Evolutionary conservation across 2,329 filamentous ascomycete genomes (phyloP).

Genomic region (Davidsoniella eucalypti): DNA sequence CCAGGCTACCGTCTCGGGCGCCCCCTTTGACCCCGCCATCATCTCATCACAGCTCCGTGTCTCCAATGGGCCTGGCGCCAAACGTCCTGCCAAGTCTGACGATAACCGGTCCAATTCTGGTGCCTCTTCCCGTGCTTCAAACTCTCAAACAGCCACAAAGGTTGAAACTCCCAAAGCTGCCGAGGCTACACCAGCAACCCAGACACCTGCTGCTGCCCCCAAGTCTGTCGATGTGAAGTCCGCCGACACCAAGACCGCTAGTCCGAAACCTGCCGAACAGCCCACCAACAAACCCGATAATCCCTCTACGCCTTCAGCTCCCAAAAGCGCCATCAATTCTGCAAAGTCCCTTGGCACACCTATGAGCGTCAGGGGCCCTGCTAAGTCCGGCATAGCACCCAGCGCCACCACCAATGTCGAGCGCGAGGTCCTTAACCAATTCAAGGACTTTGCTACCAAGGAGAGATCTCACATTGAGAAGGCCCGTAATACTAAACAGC

Average conservation of each 20-base stretch:
- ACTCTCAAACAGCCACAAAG: constrained; percentile 6
- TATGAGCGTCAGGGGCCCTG: constrained; percentile 25
- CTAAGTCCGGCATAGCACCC: constrained; percentile 24
- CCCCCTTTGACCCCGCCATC: constrained; percentile 72
- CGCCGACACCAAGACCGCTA: constrained; percentile 15
- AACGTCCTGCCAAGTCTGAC: constrained; percentile 6
- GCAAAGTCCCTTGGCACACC: constrained; percentile 19
- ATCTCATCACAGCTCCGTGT: constrained; percentile 60
- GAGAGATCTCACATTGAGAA: constrained; percentile 41
- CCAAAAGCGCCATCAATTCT: constrained; percentile 1
- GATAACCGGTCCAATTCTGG: background rate
- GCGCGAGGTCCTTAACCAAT: constrained; percentile 42
- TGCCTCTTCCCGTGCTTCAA: constrained; percentile 1
- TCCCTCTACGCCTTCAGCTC: constrained; percentile 6
- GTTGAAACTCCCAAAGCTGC: constrained; percentile 3
- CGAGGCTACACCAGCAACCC: constrained; percentile 1
- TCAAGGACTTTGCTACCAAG: constrained; percentile 45
- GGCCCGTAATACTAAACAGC: constrained; percentile 38
- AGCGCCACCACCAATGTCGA: constrained; percentile 46
- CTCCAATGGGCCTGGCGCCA: constrained; percentile 4
- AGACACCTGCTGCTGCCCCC: constrained; percentile 16
- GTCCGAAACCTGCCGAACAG: constrained; percentile 15
- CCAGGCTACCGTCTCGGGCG: constrained; percentile 57
- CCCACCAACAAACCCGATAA: constrained; percentile 18
- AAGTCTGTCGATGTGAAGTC: constrained; percentile 21